Percentiles rank a stretch among this genome's conserved stretches.
These are phyloP conservation scores for Narthecium ossifragum DNA, from an alignment of 106 monocot species.

Conservation along the genomic window DNA sequence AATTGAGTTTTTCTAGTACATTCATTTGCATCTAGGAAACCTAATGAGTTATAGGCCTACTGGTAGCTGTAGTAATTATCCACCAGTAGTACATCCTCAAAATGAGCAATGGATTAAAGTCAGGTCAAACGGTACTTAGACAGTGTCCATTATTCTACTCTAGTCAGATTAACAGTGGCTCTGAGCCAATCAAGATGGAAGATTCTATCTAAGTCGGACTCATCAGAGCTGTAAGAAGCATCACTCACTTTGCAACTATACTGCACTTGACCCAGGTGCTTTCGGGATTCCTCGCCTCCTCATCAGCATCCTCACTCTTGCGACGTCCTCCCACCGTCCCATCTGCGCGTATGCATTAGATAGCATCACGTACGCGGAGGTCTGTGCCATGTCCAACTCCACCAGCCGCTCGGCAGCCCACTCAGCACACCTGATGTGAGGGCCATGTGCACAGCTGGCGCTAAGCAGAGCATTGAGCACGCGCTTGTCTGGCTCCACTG, in stretches of 20 bases:
- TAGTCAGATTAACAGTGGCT: no score
- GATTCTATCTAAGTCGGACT: no score
- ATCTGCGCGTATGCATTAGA: constrained; percentile 37
- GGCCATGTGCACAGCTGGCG: constrained; percentile 16
- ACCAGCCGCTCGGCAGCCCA: constrained; percentile 29
- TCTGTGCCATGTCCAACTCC: constrained; percentile 8
- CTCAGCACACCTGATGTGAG: constrained; percentile 23
- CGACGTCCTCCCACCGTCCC: constrained; percentile 35
- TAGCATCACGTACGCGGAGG: constrained; percentile 39
- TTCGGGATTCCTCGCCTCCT: constrained; percentile 27
- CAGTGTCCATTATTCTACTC: no score
- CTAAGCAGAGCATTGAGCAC: constrained; percentile 37
- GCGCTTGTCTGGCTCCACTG: constrained; percentile 19
- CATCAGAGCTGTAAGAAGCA: no score
- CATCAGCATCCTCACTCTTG: constrained; percentile 34
- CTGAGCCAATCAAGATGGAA: no score
- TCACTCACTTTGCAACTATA: not conserved
- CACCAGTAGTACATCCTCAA: no score
- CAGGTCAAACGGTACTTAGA: no score
- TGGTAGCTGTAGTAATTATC: no score
- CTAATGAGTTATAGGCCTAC: no score
- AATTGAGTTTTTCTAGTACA: no score
- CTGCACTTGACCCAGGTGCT: constrained; percentile 23
- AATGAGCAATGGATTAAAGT: no score
- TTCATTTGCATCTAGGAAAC: no score